Conservation (phyloP, 148 eudicot species). For the Chenopodium quinoa region DNA sequence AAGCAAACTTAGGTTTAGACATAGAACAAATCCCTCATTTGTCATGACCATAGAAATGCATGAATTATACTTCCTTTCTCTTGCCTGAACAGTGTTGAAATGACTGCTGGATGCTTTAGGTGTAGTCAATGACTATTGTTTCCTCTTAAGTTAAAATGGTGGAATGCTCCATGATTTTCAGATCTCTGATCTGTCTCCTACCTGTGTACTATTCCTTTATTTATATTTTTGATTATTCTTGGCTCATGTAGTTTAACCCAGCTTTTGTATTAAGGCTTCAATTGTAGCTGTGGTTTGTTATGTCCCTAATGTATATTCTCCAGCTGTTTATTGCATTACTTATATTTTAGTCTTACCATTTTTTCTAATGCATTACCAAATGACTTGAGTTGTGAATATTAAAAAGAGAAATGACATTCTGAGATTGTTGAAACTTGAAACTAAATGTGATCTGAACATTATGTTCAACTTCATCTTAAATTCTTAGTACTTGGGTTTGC, state of each 20-base stretch:
- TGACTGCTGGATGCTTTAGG: background rate
- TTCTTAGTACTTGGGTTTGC: no score
- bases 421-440: background rate
- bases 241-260: no score
- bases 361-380: background rate
- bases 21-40: background rate
- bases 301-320: background rate
- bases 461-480: no score
- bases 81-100: background rate
- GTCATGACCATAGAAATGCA: background rate
- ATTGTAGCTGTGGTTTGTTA: no score
- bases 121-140: background rate
- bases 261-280: no score
- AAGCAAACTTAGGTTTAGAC: background rate
- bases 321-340: background rate
- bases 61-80: background rate
- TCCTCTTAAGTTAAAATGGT: no score
- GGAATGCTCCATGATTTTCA: background rate
- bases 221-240: no score
- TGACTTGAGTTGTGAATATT: background rate
- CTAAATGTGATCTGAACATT: background rate
- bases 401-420: background rate
- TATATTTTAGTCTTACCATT: background rate
- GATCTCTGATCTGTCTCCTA: background rate
- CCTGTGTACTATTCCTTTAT: background rate